A percentile compares a stretch with the other conserved stretches of the same genome.
phyloP scores from a whole-genome alignment of 2,329 filamentous ascomycete species.

The Kalmusia sp. region DNA sequence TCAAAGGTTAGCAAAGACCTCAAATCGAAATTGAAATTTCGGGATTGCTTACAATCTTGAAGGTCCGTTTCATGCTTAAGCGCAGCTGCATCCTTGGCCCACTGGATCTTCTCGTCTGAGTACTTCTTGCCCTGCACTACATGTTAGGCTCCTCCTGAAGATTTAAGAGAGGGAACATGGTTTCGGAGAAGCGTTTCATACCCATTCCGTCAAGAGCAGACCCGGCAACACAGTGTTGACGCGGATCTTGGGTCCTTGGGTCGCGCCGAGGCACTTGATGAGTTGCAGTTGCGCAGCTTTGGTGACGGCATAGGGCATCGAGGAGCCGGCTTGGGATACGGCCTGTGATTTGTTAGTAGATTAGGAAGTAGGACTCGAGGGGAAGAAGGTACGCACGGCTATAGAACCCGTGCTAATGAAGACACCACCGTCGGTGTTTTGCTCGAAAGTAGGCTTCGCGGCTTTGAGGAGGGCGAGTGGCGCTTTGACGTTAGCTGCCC shows the following conservation, averaged over 20 bases:
- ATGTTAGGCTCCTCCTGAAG: background rate
- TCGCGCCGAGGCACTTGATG: constrained; percentile 69
- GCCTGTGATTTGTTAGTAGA: constrained; percentile 45
- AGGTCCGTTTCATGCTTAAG: constrained; percentile 65
- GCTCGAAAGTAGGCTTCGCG: constrained; percentile 65
- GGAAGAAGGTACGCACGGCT: constrained; percentile 57
- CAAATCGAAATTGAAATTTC: background rate
- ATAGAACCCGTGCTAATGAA: constrained; percentile 70
- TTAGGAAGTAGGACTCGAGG: constrained; percentile 16
- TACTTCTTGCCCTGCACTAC: constrained; percentile 60
- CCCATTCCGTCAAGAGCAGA: constrained; percentile 65
- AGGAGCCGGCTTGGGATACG: constrained; percentile 59
- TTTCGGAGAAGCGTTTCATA: no score
- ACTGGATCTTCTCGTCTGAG: constrained; percentile 63
- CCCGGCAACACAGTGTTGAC: constrained; percentile 72
- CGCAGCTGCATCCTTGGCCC: constrained; percentile 61
- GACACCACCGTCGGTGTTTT: constrained; percentile 68
- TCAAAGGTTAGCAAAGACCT: background rate
- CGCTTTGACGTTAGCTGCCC: constrained; percentile 66
- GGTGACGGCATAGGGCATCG: constrained; percentile 76
- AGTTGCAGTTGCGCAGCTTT: constrained; percentile 77
- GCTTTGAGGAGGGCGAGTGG: constrained; percentile 60
- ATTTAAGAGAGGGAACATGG: constrained; percentile 3
- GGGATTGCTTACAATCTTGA: constrained; percentile 52
- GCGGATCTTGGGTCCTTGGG: constrained; percentile 67